phyloP scores from a whole-genome alignment of 768 basidiomycete species.

The Naganishia vaughanmartiniae region DNA sequence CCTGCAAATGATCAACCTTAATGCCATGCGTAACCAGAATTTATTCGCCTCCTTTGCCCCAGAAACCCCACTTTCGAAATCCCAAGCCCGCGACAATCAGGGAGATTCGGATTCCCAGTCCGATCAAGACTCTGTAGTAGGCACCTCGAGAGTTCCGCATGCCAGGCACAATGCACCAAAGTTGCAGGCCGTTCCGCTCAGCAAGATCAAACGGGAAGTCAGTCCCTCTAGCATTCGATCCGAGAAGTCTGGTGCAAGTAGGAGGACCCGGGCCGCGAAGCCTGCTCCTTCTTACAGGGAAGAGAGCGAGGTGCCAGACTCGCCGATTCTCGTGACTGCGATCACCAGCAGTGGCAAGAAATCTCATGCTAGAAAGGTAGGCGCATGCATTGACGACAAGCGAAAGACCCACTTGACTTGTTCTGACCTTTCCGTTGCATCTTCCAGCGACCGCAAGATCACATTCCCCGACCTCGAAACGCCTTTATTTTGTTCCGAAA shows the following conservation, averaged over 20 bases:
- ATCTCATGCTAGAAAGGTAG: slow-evolving; percentile 33
- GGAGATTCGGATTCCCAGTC: neutral
- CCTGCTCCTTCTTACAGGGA: neutral
- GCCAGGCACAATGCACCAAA: neutral
- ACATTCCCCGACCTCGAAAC: slow-evolving; percentile 71
- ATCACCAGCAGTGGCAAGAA: slow-evolving; percentile 33
- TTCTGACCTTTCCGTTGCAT: neutral
- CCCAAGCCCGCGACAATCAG: neutral
- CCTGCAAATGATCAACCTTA: slow-evolving; percentile 15
- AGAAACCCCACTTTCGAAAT: neutral
- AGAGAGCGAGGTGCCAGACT: slow-evolving; percentile 12
- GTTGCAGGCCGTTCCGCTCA: neutral
- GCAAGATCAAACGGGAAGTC: neutral
- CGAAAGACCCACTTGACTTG: too few species aligned
- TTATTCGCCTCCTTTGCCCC: neutral
- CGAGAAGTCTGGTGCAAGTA: neutral
- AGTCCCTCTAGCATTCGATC: neutral
- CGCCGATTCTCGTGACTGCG: slow-evolving; percentile 26
- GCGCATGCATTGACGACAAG: neutral
- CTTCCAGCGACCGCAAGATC: slow-evolving; percentile 47
- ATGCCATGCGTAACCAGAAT: neutral
- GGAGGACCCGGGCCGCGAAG: neutral
- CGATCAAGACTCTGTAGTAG: neutral
- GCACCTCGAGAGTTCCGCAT: neutral
- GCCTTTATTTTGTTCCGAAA: slow-evolving; percentile 78